Conservation (phyloP, 139 green algal species). For the Ulvella scutata region DNA sequence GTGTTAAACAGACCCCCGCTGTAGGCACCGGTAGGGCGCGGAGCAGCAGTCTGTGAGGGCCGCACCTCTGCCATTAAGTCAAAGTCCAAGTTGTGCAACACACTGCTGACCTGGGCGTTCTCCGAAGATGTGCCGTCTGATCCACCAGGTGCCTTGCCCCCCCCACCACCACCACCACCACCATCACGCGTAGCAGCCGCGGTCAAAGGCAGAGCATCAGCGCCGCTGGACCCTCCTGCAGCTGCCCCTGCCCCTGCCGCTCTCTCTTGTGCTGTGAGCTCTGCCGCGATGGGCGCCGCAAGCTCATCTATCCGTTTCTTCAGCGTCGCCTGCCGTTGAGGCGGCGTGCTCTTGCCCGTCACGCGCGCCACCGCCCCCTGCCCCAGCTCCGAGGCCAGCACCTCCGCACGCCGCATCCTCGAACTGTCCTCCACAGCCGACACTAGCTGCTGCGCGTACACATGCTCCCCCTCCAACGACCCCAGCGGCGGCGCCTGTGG, state of each 20-base stretch:
- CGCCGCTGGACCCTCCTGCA: neutral
- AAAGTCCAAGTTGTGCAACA: neutral
- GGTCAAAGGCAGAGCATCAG: no score
- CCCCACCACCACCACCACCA: no score
- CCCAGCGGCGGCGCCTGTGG: neutral
- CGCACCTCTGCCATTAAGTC: neutral
- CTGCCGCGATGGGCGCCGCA: neutral
- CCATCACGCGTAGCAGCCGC: no score
- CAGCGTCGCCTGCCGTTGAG: neutral
- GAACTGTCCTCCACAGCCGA: neutral
- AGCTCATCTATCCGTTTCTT: neutral
- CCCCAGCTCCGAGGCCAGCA: neutral
- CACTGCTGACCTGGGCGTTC: no score
- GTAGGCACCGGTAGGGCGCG: no score
- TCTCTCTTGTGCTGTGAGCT: no score
- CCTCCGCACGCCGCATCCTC: neutral
- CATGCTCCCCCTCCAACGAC: neutral
- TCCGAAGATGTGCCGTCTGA: no score
- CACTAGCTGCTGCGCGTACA: neutral
- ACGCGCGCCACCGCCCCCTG: neutral
- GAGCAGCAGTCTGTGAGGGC: no score
- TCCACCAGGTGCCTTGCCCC: no score
- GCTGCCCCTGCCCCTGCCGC: neutral
- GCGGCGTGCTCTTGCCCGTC: neutral
- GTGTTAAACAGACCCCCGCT: no score